These are phyloP conservation scores for Venturia aucupariae DNA, from an alignment of 2,329 filamentous ascomycete species.

Conservation along the genomic window DNA sequence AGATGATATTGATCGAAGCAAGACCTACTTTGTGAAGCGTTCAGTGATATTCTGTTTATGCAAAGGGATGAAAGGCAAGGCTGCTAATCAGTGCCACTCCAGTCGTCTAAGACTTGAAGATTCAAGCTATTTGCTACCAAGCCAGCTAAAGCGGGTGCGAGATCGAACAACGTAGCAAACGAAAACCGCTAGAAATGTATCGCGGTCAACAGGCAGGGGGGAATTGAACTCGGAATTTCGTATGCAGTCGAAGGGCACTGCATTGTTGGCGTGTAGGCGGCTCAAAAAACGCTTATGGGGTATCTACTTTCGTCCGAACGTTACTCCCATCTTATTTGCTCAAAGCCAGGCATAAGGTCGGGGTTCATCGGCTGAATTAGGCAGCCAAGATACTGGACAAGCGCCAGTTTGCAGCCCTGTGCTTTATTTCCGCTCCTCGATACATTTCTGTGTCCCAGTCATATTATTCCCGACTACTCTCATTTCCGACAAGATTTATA, in stretches of 20 bases:
- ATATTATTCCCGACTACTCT: too few relatives aligned
- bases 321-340: neutral
- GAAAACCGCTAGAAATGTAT: neutral
- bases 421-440: neutral
- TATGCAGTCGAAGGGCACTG: too few relatives aligned
- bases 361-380: too few relatives aligned
- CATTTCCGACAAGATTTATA: neutral
- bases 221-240: neutral
- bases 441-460: neutral
- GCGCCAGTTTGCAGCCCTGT: neutral
- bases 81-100: too few relatives aligned
- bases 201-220: neutral
- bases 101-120: too few relatives aligned
- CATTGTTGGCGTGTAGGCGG: neutral
- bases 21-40: too few relatives aligned
- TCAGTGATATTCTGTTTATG: too few relatives aligned
- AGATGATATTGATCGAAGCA: too few relatives aligned
- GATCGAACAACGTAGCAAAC: neutral
- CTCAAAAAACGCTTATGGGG: neutral
- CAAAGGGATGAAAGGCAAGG: too few relatives aligned
- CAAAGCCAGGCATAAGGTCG: neutral
- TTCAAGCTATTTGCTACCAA: neutral
- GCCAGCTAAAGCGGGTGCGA: neutral
- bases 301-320: neutral
- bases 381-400: neutral